Base-by-base conservation (phyloP, 2,329 filamentous ascomycete species). In the Penicillium palitans region DNA sequence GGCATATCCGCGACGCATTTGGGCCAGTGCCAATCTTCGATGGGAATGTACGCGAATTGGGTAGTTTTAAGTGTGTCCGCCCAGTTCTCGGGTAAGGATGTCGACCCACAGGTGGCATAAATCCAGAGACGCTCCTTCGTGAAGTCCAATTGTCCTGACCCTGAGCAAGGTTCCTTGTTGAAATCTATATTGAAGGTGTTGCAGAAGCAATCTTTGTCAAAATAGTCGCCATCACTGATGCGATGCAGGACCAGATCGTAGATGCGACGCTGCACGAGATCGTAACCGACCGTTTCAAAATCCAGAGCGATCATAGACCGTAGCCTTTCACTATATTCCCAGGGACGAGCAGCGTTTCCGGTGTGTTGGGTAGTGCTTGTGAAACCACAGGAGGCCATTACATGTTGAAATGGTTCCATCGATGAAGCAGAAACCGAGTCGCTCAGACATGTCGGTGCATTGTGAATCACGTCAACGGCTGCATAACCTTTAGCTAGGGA, bases 21-120 rank as follows among this genome's bases (percentile, higher is more conserved):
- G 12, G 45, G 45, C 45, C 45, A 47, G 27, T 33, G 45, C 45
- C 45, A 47, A 47, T 47, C 45, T 19, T 47, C 45, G 45, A 47
- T 21, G 10, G 45, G n/a, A 47, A 47, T 47, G 27, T 33, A 47
- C n/a, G 45, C 45, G 27, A 33, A 47, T 31, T 31, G 45, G 4
- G 45, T 47, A 27, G 45, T 47, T 47, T 33, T 47, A 6, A 47
- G 45, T 47, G 45, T 29, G 6, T 33, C 27, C 12, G 45, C 17
- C 45, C 45, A 47, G 27, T 33, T 25, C 13, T 47, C n/a, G 27
- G 45, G 45, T 33, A 47, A 47, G 27, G 17, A 47, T 33, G 45
- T 21, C 27, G 45, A 15, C 25, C 45, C 45, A 47, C 45, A 33
- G 5, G 45, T 47, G 27, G 45, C 45, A 47, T 47, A 4, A 33